Evolutionary conservation across 1,284 basidiomycete species (phyloP), one percentile per base, ranked within the genome.

Genomic region (Fomitopsis schrenkii): DNA sequence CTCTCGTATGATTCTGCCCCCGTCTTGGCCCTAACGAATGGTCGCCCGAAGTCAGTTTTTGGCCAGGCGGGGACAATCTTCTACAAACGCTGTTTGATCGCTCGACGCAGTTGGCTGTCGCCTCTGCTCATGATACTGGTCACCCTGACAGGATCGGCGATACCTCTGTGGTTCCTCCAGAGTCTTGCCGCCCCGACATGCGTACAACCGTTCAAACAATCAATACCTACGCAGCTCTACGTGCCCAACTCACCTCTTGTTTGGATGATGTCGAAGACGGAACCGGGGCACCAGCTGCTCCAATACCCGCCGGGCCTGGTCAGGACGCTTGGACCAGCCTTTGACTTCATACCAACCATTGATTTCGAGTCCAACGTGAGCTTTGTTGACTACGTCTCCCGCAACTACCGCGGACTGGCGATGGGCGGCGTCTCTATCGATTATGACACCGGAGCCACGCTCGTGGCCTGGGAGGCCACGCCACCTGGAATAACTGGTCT

Each of bases 41-140:
- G 87, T 8, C 79, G 79, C 9, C 71, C 76, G 15, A 78, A 78
- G 30, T 83, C 83, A 0, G 80, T 83, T 2, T 73, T 86, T 57
- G 72, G 75, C 4, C 88, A 91, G 66, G 85, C 87, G 0, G 70
- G 83, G 54, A 91, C 88, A 0, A 88, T 93, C 63, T 86, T 90
- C 73, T 76, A 85, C 65, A 94, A 94, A 71, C 85, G 91, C 0
- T 66, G 76, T n/a, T 75, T 92, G 30, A 80, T 93, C 56, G 75
- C 83, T 1, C 81, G 85, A 5, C 80, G 87, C 45, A 85, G 85
- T 64, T 93, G 88, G 87, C 72, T 93, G 9, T 79, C 85, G 0
- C 86, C 87, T 0, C 59, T 85, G 4, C 77, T 93, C 8, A 78
- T 84, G 0, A 75, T 91, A 14, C 64, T 86, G 14, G 76, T 91